These are phyloP conservation scores for Cryptococcus sp. DNA, from an alignment of 1,284 basidiomycete genomes.

Conservation along the genomic window DNA sequence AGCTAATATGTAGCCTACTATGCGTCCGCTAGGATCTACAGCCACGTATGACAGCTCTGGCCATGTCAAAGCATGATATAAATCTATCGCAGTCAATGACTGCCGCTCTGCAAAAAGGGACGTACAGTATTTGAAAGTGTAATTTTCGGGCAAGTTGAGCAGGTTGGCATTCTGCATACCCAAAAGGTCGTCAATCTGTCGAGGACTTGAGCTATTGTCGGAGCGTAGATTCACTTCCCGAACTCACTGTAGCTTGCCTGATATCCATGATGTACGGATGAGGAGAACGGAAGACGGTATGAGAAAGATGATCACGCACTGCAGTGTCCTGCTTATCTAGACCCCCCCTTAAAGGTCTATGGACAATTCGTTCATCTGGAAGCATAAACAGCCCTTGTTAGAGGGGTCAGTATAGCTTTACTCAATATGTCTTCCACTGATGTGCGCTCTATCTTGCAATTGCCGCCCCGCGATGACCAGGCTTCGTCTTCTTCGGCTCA, in stretches of 20 bases:
- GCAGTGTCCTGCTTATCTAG: too few species aligned
- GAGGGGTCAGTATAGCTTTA: too few species aligned
- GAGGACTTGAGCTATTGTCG: background rate
- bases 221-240: background rate
- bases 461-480: slow-evolving; percentile 39
- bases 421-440: slow-evolving; percentile 60
- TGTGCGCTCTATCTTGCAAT: slow-evolving; percentile 70
- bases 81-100: slow-evolving; percentile 55
- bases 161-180: slow-evolving; percentile 92
- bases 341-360: too few species aligned
- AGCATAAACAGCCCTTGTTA: too few species aligned
- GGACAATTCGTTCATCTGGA: too few species aligned
- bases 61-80: slow-evolving; percentile 86
- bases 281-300: too few species aligned
- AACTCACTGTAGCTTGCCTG: slow-evolving; percentile 50
- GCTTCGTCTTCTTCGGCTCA: too few species aligned
- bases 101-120: slow-evolving; percentile 7
- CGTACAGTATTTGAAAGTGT: slow-evolving; percentile 80
- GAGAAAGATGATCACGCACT: too few species aligned
- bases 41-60: slow-evolving; percentile 92
- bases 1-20: slow-evolving; percentile 91
- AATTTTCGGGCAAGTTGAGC: slow-evolving; percentile 82
- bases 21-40: slow-evolving; percentile 78
- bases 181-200: slow-evolving; percentile 59
- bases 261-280: slow-evolving; percentile 48